Conservation (phyloP, 345 rosid genomes). For the Anacardium occidentale region DNA sequence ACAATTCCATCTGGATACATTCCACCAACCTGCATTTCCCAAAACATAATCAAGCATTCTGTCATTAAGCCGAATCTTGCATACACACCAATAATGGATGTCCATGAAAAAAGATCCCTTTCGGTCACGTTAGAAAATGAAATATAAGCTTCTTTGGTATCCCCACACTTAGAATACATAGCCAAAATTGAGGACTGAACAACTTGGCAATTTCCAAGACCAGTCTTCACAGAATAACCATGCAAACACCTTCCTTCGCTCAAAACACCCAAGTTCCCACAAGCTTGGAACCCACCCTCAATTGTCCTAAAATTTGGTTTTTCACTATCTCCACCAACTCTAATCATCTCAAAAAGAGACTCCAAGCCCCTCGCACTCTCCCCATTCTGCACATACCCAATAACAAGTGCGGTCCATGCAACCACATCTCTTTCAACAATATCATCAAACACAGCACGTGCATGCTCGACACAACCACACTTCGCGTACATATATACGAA, state of each 20-base stretch:
- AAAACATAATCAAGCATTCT: constrained; percentile 46
- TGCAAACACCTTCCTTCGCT: constrained; percentile 53
- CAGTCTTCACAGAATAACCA: constrained; percentile 51
- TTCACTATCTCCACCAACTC: constrained; percentile 33
- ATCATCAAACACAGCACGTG: constrained; percentile 54
- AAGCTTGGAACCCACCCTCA: constrained; percentile 67
- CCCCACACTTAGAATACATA: constrained; percentile 55
- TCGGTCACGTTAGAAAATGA: constrained; percentile 49
- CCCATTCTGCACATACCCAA: constrained; percentile 61
- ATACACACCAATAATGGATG: constrained; percentile 53
- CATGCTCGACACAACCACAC: constrained; percentile 45
- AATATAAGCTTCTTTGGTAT: constrained; percentile 37
- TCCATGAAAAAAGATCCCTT: constrained; percentile 65
- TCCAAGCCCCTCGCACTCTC: constrained; percentile 54
- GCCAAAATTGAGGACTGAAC: constrained; percentile 50
- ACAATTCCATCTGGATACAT: constrained; percentile 52
- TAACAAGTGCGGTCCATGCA: constrained; percentile 64
- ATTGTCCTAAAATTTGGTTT: constrained; percentile 57
- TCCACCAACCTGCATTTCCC: constrained; percentile 53
- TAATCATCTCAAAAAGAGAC: constrained; percentile 50
- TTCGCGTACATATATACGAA: constrained; percentile 54
- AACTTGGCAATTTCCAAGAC: constrained; percentile 37
- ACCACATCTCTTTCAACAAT: constrained; percentile 59
- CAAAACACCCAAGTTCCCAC: constrained; percentile 49
- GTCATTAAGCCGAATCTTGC: constrained; percentile 49